Percentiles rank a stretch among this genome's conserved stretches.
Conservation (phyloP, 164 flowering plant genomes). For the Chloranthus sessilifolius region DNA sequence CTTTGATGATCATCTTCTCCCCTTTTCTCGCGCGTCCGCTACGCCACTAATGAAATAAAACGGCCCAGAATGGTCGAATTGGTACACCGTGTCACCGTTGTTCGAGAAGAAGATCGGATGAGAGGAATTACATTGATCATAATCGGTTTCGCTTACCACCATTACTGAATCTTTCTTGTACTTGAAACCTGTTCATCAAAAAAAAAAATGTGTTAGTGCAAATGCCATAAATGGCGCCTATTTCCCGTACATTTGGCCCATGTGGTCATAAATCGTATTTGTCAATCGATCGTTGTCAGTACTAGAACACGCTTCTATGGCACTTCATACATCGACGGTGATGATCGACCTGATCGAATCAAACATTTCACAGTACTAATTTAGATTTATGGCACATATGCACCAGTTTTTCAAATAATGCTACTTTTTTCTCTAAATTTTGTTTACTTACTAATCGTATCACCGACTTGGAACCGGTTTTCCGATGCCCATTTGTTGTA, state of each 20-base stretch:
- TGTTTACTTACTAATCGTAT: constrained; percentile 39
- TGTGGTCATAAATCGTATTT: too few species aligned
- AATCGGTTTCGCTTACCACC: constrained; percentile 45
- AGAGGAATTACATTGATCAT: constrained; percentile 46
- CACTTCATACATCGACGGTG: too few species aligned
- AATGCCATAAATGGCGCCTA: too few species aligned
- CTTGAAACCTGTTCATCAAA: constrained; percentile 61
- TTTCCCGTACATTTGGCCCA: too few species aligned
- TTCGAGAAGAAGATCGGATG: constrained; percentile 52
- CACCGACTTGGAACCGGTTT: constrained; percentile 47
- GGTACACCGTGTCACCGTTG: constrained; percentile 46
- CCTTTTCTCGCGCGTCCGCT: constrained; percentile 57
- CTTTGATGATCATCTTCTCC: constrained; percentile 61
- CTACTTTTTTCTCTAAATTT: neutral
- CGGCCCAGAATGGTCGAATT: constrained; percentile 34
- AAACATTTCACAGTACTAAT: too few species aligned
- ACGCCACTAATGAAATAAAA: constrained; percentile 76
- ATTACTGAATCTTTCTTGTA: constrained; percentile 65
- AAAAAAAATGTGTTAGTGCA: too few species aligned
- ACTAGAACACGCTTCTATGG: too few species aligned
- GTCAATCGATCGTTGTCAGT: too few species aligned
- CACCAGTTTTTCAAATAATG: too few species aligned
- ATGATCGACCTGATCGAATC: too few species aligned
- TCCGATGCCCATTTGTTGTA: constrained; percentile 63
- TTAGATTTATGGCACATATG: too few species aligned